These are phyloP conservation scores for Gnetum montanum DNA, from an alignment of 75 land plant genomes.

Conservation along the genomic window DNA sequence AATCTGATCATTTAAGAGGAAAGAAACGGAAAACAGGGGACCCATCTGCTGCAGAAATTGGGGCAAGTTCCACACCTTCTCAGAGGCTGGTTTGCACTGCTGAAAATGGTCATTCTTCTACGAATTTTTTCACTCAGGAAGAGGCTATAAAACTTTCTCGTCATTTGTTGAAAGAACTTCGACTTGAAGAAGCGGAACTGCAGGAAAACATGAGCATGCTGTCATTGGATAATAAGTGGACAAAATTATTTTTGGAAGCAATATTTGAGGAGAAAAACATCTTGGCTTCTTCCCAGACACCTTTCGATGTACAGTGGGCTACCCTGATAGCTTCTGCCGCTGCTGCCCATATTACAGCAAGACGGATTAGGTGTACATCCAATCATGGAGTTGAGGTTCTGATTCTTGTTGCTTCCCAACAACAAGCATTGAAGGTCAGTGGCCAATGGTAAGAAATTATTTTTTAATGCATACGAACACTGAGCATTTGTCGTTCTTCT, in stretches of 20 bases:
- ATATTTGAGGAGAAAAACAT: slow-evolving; percentile 45
- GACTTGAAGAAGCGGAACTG: slow-evolving; percentile 11
- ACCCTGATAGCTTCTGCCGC: slow-evolving; percentile 51
- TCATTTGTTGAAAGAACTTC: slow-evolving; percentile 29
- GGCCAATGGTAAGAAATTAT: not conserved
- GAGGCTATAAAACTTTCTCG: slow-evolving; percentile 41
- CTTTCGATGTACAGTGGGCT: slow-evolving; percentile 36
- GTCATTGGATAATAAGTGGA: slow-evolving; percentile 33
- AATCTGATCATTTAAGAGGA: not conserved
- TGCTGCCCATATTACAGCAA: slow-evolving; percentile 38
- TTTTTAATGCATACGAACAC: not conserved
- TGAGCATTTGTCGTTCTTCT: too few relatives aligned
- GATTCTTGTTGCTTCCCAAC: slow-evolving; percentile 56
- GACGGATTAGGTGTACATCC: slow-evolving; percentile 26
- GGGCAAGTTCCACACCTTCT: too few relatives aligned
- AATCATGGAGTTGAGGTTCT: slow-evolving; percentile 43
- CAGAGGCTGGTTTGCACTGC: too few relatives aligned
- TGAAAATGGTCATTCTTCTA: too few relatives aligned
- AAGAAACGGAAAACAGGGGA: slow-evolving; percentile 1
- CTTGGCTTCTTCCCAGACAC: slow-evolving; percentile 30
- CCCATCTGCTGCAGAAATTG: too few relatives aligned
- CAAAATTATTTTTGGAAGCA: slow-evolving; percentile 50
- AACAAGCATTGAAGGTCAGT: slow-evolving; percentile 59
- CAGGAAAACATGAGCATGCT: slow-evolving; percentile 6
- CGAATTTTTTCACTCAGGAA: too few relatives aligned